Percentiles rank a stretch among this genome's conserved stretches.
phyloP scores from a whole-genome alignment of 768 basidiomycete species.

The Pisolithus marmoratus region DNA sequence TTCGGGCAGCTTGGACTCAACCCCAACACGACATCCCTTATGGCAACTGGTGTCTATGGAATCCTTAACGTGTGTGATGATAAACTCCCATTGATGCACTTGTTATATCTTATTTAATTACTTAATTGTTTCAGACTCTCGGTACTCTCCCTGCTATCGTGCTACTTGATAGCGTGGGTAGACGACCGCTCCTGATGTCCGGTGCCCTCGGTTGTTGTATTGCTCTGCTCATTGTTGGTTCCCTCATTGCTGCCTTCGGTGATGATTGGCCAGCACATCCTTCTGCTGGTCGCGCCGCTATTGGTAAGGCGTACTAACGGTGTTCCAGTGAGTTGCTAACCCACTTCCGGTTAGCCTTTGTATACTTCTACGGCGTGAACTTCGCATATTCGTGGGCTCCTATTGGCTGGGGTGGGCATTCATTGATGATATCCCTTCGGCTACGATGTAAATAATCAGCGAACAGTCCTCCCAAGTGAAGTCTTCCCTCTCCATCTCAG shows the following conservation, averaged over 20 bases:
- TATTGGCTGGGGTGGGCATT: slow-evolving; percentile 22
- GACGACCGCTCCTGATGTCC: slow-evolving; percentile 34
- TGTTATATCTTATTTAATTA: not conserved
- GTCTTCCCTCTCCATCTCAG: slow-evolving; percentile 38
- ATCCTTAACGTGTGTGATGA: slow-evolving; percentile 23
- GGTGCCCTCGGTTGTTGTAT: slow-evolving; percentile 32
- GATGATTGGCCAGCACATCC: slow-evolving; percentile 24
- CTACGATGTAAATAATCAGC: slow-evolving; percentile 6
- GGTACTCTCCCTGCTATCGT: slow-evolving; percentile 32
- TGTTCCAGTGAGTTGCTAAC: slow-evolving; percentile 7
- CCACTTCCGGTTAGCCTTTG: slow-evolving; percentile 25
- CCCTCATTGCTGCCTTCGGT: slow-evolving; percentile 24
- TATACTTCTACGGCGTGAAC: slow-evolving; percentile 35
- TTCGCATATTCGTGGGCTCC: slow-evolving; percentile 31
- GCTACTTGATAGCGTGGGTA: slow-evolving; percentile 33
- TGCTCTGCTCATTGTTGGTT: slow-evolving; percentile 24
- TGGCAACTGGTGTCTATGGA: slow-evolving; percentile 39
- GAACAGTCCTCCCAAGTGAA: slow-evolving; percentile 35
- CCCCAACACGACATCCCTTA: slow-evolving; percentile 34
- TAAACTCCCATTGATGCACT: not conserved
- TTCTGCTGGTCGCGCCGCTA: slow-evolving; percentile 21
- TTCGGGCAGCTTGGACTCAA: slow-evolving; percentile 37
- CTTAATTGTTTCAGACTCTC: slow-evolving; percentile 19
- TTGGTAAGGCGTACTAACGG: slow-evolving; percentile 20
- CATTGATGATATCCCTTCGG: slow-evolving; percentile 1